A percentile compares a stretch with the other conserved stretches of the same genome.
Conservation (phyloP, 495 filamentous ascomycete species). For the Sporormia fimetaria region DNA sequence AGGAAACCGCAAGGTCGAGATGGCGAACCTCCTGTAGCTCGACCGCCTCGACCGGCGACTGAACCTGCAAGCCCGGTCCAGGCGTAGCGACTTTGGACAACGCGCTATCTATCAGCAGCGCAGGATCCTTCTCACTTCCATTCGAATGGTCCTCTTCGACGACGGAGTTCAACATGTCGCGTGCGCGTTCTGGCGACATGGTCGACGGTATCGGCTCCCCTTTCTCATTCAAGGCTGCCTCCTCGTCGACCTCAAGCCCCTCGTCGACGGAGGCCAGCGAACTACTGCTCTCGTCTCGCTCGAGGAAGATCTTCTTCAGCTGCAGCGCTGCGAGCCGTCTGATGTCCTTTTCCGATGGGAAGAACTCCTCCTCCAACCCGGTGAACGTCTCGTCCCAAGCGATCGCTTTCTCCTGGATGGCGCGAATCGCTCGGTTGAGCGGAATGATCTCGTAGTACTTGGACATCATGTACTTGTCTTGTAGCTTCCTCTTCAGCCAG, state of each 20-base stretch:
- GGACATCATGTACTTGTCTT: slow-evolving; percentile 81
- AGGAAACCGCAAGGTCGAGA: slow-evolving; percentile 58
- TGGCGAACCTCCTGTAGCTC: slow-evolving; percentile 49
- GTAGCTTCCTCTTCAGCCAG: slow-evolving; percentile 59
- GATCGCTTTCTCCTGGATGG: slow-evolving; percentile 82
- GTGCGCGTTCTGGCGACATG: slow-evolving; percentile 44
- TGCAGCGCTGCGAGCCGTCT: slow-evolving; percentile 81
- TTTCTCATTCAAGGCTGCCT: slow-evolving; percentile 39
- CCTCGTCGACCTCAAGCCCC: slow-evolving; percentile 30
- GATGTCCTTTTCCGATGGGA: slow-evolving; percentile 96
- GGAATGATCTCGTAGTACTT: slow-evolving; percentile 96
- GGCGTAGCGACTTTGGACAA: too few species aligned
- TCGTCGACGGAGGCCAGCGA: slow-evolving; percentile 54
- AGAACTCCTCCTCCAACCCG: slow-evolving; percentile 85
- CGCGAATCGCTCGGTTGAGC: slow-evolving; percentile 72
- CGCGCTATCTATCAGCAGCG: too few species aligned
- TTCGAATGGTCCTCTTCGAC: slow-evolving; percentile 47
- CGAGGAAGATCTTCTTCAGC: slow-evolving; percentile 87
- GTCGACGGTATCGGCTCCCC: slow-evolving; percentile 34
- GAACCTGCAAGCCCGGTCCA: slow-evolving; percentile 23
- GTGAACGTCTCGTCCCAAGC: slow-evolving; percentile 88
- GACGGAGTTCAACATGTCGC: slow-evolving; percentile 54
- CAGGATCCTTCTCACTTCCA: not conserved
- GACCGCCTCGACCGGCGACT: slow-evolving; percentile 29
- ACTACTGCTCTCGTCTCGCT: slow-evolving; percentile 64